Evolutionary conservation across 1,284 basidiomycete genomes (phyloP), one percentile per base, ranked within the genome.

Genomic region (Cystobasidiaceae sp.): DNA sequence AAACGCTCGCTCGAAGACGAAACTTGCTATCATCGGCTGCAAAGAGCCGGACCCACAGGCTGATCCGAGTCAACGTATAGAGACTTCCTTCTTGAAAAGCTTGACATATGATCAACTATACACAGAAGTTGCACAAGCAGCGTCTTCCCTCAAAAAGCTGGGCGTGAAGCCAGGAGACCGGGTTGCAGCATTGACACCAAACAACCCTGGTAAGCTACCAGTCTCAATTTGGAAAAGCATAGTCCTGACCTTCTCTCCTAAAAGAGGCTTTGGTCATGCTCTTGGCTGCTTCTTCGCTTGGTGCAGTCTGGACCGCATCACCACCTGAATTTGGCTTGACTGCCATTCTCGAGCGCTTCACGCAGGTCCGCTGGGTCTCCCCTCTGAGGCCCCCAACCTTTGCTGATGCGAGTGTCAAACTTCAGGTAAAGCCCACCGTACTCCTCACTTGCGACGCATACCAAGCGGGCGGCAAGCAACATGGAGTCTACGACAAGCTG

Each of bases 281-380:
- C 73, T 81, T 93, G 13, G 88, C 90, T 0, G 83, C 88, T 13
- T 81, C 86, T 34, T 86, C 88, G 23, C 79, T 90, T 66, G 88
- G 83, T 72, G 77, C 75, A n/a, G 85, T 89, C 21, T 90, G 87
- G 87, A 85, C 87, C 54, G 87, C 86, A 69, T 88, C 88, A n/a
- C 88, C 90, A 4, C 85, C 89, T 9, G 90, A 93, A 75, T 92
- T 93, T 78, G 90, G 87, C 13, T 81, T 88, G 17, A 83, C 86
- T 69, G 90, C 89, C 5, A 88, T 90, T 1, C 79, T 89, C 50
- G 90, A 93, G 78, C 82, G 90, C 82, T 75, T 77, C 41, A 52
- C 67, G 21, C 72, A 70, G 77, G 73, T 75, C 28, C n/a, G n/a
- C n/a, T n/a, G n/a, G n/a, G n/a, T n/a, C n/a, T n/a, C n/a, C n/a